Evolutionary conservation across 495 filamentous ascomycete genomes (phyloP).

Genomic region (Talaromyces nanjingensis): DNA sequence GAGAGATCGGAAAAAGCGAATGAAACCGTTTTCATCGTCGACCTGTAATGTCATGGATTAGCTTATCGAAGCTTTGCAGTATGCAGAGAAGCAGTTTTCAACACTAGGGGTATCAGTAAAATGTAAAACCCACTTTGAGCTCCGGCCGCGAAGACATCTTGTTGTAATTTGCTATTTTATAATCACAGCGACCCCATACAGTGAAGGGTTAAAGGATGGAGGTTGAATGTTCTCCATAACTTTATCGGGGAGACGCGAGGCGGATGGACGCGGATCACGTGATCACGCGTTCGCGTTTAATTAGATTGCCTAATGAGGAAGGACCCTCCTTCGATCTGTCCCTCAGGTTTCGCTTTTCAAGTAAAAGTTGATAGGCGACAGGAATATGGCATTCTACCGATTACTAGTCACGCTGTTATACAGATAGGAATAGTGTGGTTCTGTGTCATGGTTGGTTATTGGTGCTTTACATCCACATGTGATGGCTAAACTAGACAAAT

Average conservation of each 20-base stretch:
- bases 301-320: neutral
- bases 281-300: conserved; percentile 12
- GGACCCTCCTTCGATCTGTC: neutral
- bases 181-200: neutral
- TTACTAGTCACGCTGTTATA: too few relatives aligned
- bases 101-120: neutral
- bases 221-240: neutral
- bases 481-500: too few relatives aligned
- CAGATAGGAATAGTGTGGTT: too few relatives aligned
- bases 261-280: conserved; percentile 29
- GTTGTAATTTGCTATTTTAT: conserved; percentile 5
- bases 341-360: neutral
- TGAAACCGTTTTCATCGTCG: conserved; percentile 94
- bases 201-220: neutral
- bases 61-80: neutral
- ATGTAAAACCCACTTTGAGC: conserved; percentile 59
- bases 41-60: conserved; percentile 47
- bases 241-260: conserved; percentile 19
- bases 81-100: neutral
- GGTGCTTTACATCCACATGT: too few relatives aligned
- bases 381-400: neutral
- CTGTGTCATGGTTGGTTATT: too few relatives aligned
- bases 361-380: neutral
- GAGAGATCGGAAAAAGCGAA: conserved; percentile 83
- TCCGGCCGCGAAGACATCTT: conserved; percentile 88